Percentiles rank a stretch among this genome's conserved stretches.
Evolutionary conservation across 2,329 filamentous ascomycete species (phyloP).

Genomic region (Knufia fluminis): DNA sequence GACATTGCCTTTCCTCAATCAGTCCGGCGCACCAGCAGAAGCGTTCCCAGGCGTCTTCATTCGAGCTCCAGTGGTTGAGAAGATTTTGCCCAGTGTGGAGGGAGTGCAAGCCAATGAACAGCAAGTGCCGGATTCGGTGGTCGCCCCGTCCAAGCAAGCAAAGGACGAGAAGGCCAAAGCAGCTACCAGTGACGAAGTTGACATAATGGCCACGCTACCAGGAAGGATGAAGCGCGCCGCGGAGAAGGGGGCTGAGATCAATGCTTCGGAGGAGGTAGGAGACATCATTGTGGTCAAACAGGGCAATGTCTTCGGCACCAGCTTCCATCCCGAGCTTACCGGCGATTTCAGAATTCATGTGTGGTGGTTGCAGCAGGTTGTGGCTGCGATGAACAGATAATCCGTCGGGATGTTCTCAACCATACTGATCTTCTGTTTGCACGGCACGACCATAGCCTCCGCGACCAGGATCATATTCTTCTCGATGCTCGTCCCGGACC

Average conservation of each 20-base stretch:
- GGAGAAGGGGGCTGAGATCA: slow-evolving; percentile 33
- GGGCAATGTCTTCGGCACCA: slow-evolving; percentile 86
- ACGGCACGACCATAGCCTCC: slow-evolving; percentile 79
- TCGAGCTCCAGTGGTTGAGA: slow-evolving; percentile 84
- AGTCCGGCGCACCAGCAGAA: slow-evolving; percentile 23
- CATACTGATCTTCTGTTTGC: slow-evolving; percentile 54
- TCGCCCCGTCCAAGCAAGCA: slow-evolving; percentile 47
- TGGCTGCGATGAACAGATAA: slow-evolving; percentile 28
- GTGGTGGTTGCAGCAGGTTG: slow-evolving; percentile 80
- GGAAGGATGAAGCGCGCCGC: slow-evolving; percentile 42
- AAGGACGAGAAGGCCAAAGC: slow-evolving; percentile 37
- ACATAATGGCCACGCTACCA: slow-evolving; percentile 50
- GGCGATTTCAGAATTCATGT: slow-evolving; percentile 77
- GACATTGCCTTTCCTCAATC: slow-evolving; percentile 58
- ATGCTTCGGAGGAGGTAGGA: slow-evolving; percentile 37
- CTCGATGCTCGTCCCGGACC: slow-evolving; percentile 92
- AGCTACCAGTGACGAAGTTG: slow-evolving; percentile 42
- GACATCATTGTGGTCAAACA: slow-evolving; percentile 86
- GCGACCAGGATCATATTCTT: slow-evolving; percentile 91
- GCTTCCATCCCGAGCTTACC: slow-evolving; percentile 92
- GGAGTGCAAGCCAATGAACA: slow-evolving; percentile 45
- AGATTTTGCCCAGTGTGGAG: slow-evolving; percentile 50
- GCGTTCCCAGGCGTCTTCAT: slow-evolving; percentile 85
- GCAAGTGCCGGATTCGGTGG: slow-evolving; percentile 41
- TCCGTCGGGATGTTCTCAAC: slow-evolving; percentile 26